phyloP scores from a whole-genome alignment of 2,329 filamentous ascomycete species.

The Drechslera avenae region DNA sequence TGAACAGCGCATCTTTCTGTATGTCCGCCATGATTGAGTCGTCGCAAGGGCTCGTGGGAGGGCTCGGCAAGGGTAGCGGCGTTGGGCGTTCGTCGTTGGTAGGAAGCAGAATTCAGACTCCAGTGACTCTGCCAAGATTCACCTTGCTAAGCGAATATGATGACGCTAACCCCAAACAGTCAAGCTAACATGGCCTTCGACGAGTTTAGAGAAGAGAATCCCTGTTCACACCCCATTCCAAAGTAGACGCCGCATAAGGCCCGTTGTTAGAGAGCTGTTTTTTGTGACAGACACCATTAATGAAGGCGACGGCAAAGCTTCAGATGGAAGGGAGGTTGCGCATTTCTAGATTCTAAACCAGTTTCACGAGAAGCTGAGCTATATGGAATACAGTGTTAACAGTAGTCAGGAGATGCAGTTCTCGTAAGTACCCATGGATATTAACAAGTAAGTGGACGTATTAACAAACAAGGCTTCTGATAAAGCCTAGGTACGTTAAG shows the following conservation, averaged over 20 bases:
- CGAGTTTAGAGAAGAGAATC: no score
- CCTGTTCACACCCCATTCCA: no score
- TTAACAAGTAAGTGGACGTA: constrained; percentile 25
- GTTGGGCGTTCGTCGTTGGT: constrained; percentile 27
- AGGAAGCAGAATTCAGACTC: constrained; percentile 23
- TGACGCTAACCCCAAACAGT: constrained; percentile 15
- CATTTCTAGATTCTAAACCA: no score
- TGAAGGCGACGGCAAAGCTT: no score
- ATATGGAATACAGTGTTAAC: no score
- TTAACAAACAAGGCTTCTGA: constrained; percentile 24
- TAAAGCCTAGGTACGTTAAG: constrained; percentile 44
- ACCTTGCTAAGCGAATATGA: constrained; percentile 19
- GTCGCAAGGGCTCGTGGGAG: constrained; percentile 16
- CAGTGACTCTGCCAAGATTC: constrained; percentile 30
- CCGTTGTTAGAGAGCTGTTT: no score
- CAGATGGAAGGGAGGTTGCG: no score
- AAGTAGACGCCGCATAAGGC: no score
- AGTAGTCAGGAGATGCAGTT: constrained; percentile 27
- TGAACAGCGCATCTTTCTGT: constrained; percentile 63
- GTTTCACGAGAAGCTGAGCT: no score
- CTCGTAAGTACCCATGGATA: constrained; percentile 29
- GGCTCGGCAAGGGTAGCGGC: constrained; percentile 21
- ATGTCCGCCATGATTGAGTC: constrained; percentile 44
- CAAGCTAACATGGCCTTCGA: not conserved
- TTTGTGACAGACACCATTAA: no score